phyloP scores from a whole-genome alignment of 2,329 filamentous ascomycete species.

The Cercospora berteroae region DNA sequence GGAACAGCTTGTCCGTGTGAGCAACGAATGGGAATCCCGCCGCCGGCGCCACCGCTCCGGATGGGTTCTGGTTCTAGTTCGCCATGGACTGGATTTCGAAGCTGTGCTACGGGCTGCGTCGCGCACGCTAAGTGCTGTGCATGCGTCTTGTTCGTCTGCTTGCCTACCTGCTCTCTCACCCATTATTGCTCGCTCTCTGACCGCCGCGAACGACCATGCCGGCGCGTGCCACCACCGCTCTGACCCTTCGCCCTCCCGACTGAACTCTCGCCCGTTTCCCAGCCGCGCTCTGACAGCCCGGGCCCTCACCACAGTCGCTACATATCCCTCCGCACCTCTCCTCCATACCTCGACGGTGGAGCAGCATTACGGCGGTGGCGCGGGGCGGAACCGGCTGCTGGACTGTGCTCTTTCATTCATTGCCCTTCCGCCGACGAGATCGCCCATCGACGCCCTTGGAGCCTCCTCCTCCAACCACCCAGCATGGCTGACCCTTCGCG shows the following conservation, averaged over 20 bases:
- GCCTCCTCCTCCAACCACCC: slow-evolving; percentile 1
- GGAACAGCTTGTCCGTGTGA: not conserved
- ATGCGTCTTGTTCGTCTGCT: not conserved
- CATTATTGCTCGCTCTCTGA: not conserved
- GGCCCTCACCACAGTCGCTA: slow-evolving; percentile 1
- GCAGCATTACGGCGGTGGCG: not conserved
- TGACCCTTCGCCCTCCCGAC: not conserved
- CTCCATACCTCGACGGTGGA: not conserved
- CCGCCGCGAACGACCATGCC: not conserved
- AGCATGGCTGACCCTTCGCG: slow-evolving; percentile 21
- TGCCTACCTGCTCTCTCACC: not conserved
- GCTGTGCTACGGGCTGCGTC: not conserved
- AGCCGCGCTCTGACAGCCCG: not conserved
- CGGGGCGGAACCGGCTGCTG: not conserved
- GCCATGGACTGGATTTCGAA: not conserved
- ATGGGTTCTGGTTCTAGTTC: slow-evolving; percentile 1
- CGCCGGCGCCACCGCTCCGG: not conserved
- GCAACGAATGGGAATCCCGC: not conserved
- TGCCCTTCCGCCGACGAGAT: not conserved
- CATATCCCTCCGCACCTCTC: not conserved
- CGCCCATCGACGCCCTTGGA: not conserved
- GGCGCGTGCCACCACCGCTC: not conserved
- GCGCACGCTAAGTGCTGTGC: not conserved
- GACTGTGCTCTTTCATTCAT: not conserved
- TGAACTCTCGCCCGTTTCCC: not conserved